Conservation (phyloP, 2,329 filamentous ascomycete species). For the Stagonosporopsis tanaceti region DNA sequence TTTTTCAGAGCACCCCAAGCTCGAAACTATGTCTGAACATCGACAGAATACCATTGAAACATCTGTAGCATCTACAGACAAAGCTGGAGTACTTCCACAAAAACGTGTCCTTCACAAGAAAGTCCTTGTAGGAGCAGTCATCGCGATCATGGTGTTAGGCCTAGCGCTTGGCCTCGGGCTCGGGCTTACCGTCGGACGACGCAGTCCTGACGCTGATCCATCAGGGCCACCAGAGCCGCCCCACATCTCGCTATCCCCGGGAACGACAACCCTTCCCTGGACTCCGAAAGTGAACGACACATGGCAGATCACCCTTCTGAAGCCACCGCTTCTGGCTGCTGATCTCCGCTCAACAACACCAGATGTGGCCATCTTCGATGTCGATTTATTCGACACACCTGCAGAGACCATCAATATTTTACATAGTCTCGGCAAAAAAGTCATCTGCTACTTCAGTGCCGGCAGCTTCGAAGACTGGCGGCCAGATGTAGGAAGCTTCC, state of each 20-base stretch:
- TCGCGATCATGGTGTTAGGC: not conserved
- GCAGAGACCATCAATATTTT: not conserved
- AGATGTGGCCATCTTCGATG: slow-evolving; percentile 1
- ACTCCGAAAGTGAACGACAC: not conserved
- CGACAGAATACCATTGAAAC: not conserved
- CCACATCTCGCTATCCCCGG: not conserved
- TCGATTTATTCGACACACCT: not conserved
- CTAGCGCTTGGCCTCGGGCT: not conserved
- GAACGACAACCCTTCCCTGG: not conserved
- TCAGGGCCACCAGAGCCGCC: not conserved
- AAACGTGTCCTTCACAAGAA: not conserved
- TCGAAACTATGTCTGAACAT: not conserved
- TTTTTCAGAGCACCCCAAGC: no score
- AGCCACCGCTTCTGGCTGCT: not conserved
- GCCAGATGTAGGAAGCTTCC: not conserved
- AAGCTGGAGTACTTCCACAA: no score
- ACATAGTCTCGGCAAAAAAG: not conserved
- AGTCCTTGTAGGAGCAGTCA: not conserved
- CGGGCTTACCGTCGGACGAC: not conserved
- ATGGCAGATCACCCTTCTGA: not conserved
- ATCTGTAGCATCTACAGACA: not conserved
- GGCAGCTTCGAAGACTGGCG: slow-evolving; percentile 1
- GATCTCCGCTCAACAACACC: not conserved
- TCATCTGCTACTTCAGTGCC: slow-evolving; percentile 1
- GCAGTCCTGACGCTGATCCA: not conserved